phyloP scores from a whole-genome alignment of 2,329 filamentous ascomycete genomes.

The Claviceps purpurea region DNA sequence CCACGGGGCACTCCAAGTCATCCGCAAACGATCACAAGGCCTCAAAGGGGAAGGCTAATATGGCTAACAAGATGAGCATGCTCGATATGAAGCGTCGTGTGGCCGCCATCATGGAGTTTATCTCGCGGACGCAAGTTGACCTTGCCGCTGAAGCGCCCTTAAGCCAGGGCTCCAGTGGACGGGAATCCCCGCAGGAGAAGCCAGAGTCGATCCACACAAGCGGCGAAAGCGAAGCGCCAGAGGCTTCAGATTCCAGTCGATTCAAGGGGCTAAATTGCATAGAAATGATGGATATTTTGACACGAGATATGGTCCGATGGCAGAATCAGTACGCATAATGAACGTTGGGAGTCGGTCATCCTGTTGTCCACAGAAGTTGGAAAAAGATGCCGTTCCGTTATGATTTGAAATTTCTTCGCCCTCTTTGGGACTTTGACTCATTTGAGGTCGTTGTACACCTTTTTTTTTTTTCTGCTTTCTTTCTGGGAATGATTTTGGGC shows the following conservation, averaged over 20 bases:
- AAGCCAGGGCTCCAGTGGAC: conserved; percentile 21
- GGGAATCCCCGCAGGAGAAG: conserved; percentile 21
- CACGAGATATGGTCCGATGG: conserved; percentile 70
- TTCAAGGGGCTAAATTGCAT: conserved; percentile 67
- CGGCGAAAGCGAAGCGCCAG: conserved; percentile 15
- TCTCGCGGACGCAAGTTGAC: conserved; percentile 77
- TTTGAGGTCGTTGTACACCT: not conserved
- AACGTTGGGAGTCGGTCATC: not conserved
- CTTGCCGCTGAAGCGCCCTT: conserved; percentile 53
- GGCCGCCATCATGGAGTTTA: conserved; percentile 76
- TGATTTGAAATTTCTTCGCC: not conserved
- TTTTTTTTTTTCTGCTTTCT: not conserved
- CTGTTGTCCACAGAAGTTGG: not conserved
- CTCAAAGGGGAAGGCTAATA: conserved; percentile 36
- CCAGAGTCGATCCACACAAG: conserved; percentile 22
- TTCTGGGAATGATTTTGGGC: conserved; percentile 4
- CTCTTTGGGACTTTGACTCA: not conserved
- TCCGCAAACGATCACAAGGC: conserved; percentile 34
- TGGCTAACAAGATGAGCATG: conserved; percentile 63
- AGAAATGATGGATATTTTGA: conserved; percentile 85
- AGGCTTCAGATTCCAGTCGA: conserved; percentile 26
- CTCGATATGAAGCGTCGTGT: conserved; percentile 79
- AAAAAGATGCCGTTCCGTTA: not conserved
- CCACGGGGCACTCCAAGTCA: conserved; percentile 21
- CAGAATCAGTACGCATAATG: conserved; percentile 52